Conservation (phyloP, 108 stramenopile genomes). For the Hondaea fermentalgiana region DNA sequence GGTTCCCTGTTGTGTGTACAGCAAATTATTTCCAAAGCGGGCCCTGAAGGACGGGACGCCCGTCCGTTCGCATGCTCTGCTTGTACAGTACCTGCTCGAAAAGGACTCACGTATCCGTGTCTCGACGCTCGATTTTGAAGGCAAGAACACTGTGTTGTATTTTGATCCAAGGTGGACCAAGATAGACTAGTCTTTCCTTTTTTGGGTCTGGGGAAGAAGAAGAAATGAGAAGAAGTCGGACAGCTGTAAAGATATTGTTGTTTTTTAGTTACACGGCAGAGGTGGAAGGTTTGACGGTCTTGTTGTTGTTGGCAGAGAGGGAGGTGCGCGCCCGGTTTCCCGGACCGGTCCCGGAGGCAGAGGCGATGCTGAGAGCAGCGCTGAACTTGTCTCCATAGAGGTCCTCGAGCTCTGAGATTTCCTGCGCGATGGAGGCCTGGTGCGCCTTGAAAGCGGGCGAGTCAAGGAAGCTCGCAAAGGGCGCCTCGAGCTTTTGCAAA, state of each 20-base stretch:
- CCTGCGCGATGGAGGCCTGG: not conserved
- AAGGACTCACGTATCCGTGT: not conserved
- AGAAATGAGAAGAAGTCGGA: too few relatives aligned
- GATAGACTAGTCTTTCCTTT: too few relatives aligned
- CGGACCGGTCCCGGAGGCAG: not conserved
- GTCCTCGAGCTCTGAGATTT: not conserved
- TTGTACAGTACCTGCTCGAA: slow-evolving; percentile 52
- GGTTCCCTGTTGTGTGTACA: slow-evolving; percentile 75
- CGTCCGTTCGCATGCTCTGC: slow-evolving; percentile 40
- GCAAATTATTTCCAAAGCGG: slow-evolving; percentile 49
- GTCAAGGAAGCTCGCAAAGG: not conserved
- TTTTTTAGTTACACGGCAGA: not conserved
- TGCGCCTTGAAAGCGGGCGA: not conserved
- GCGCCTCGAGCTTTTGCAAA: not conserved
- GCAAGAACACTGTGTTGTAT: not conserved
- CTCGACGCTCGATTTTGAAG: not conserved
- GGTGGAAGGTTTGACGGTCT: not conserved
- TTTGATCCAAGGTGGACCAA: not conserved
- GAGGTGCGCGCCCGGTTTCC: not conserved
- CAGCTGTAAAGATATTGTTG: too few relatives aligned
- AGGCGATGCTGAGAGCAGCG: not conserved
- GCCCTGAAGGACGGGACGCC: slow-evolving; percentile 19
- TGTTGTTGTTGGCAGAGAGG: too few relatives aligned
- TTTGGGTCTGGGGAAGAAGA: too few relatives aligned
- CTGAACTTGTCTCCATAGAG: not conserved